Base-by-base conservation (phyloP, 805 yeast genomes). In the Tetrapisispora pingtungensis region DNA sequence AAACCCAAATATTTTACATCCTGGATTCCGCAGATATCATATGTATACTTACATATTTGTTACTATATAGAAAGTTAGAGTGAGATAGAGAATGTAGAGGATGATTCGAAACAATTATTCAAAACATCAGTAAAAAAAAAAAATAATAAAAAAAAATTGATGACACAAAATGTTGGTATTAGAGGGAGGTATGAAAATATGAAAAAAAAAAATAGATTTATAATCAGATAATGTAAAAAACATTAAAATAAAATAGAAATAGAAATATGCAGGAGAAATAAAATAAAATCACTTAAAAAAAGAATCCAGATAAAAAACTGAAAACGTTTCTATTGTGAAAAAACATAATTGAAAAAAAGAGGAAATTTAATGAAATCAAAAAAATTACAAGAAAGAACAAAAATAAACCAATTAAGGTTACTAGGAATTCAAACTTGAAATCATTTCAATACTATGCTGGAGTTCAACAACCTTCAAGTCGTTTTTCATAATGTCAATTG, bases 401-500 rank as follows among this genome's bases (percentile, higher is more conserved):
- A 6, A 6, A 22, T 22, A 22, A 22, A 6, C 5, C 8, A 22
- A 22, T 22, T 22, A 22, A 6, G 5, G 5, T 8, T 8, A 22
- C 8, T 22, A 6, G 8, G 8, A 22, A 6, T 22, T 22, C 26
- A 22, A 22, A 6, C 5, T 22, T 22, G 17, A 18, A 10, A 15
- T 2, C 13, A 42, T 7, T 28, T 14, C 24, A 19, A 18, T n/a
- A 20, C 38, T 24, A 34, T 15, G 46, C 24, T n/a, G 18, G 17
- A 19, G 17, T 18, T 19, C 17, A 28, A 15, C n/a, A 12, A 19
- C 14, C 15, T 17, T 22, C 22, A 36, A 17, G 15, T 24, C 22
- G 13, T 3, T 22, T 3, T 46, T 52, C 50, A 55, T 45, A 59
- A 43, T 1, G 59, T 49, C 32, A 59, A 40, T 50, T 62, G 66